These are phyloP conservation scores for Sungouiella blattae DNA, from an alignment of 805 yeast species.

Conservation along the genomic window DNA sequence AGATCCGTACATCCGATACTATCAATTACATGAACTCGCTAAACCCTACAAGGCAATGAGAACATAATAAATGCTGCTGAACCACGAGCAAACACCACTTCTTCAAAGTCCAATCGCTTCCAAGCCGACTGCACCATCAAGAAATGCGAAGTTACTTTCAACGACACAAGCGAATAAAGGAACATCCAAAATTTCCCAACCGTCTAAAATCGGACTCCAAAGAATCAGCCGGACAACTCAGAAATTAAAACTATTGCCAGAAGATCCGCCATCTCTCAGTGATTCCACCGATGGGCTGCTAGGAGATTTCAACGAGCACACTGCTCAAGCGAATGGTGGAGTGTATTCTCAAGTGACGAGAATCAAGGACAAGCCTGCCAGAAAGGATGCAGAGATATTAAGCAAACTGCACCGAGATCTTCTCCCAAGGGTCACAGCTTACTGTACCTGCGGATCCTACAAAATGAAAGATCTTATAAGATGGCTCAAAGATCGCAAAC, in stretches of 20 bases:
- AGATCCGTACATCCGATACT: too few species aligned
- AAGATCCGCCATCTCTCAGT: slow-evolving; percentile 36
- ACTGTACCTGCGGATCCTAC: slow-evolving; percentile 92
- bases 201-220: slow-evolving; percentile 62
- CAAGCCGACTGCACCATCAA: background rate
- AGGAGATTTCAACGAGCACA: slow-evolving; percentile 30
- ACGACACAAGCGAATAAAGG: slow-evolving; percentile 20
- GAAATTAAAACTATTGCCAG: slow-evolving; percentile 68
- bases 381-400: slow-evolving; percentile 89
- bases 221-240: slow-evolving; percentile 73
- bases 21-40: too few species aligned
- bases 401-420: slow-evolving; percentile 83
- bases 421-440: slow-evolving; percentile 92
- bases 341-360: slow-evolving; percentile 82
- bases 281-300: slow-evolving; percentile 13
- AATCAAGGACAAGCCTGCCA: slow-evolving; percentile 82
- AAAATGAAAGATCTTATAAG: slow-evolving; percentile 81
- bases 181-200: slow-evolving; percentile 28
- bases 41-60: too few species aligned
- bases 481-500: slow-evolving; percentile 78
- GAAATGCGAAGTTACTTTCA: background rate
- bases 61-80: slow-evolving; percentile 7
- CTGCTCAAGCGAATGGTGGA: slow-evolving; percentile 32
- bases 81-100: slow-evolving; percentile 4
- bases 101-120: background rate